phyloP scores from a whole-genome alignment of 352 stramenopile species.

The Phytophthora aleatoria region DNA sequence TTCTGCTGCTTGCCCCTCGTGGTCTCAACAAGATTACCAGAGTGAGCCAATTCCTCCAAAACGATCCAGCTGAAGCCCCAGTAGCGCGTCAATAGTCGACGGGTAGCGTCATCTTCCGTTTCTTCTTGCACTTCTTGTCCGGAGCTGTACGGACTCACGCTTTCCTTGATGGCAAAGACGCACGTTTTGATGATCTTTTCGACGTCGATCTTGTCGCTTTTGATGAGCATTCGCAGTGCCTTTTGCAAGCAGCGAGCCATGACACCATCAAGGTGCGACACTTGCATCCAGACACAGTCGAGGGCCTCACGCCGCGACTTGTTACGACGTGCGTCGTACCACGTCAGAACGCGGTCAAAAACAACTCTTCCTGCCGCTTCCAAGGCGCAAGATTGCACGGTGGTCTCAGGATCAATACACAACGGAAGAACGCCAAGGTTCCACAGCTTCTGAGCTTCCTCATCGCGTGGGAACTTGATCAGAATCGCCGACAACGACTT shows the following conservation, averaged over 20 bases:
- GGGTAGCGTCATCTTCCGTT: conserved; percentile 39
- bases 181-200: conserved; percentile 61
- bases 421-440: conserved; percentile 84
- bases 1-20: conserved; percentile 63
- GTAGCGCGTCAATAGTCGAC: conserved; percentile 46
- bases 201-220: conserved; percentile 61
- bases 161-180: conserved; percentile 69
- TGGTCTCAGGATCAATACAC: conserved; percentile 79
- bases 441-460: conserved; percentile 82
- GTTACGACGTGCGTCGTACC: conserved; percentile 54
- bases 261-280: conserved; percentile 76
- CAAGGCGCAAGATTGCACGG: conserved; percentile 66
- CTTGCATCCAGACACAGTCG: conserved; percentile 63
- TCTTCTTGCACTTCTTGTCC: conserved; percentile 37
- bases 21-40: conserved; percentile 59
- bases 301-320: conserved; percentile 29
- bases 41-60: conserved; percentile 76
- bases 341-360: conserved; percentile 68
- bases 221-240: conserved; percentile 68
- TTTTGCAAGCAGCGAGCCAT: conserved; percentile 82
- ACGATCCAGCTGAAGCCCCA: conserved; percentile 88
- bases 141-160: conserved; percentile 40
- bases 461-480: conserved; percentile 68
- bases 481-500: conserved; percentile 82
- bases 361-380: conserved; percentile 63